Evolutionary conservation across 1,284 basidiomycete genomes (phyloP).

Genomic region (Earliella scabrosa): DNA sequence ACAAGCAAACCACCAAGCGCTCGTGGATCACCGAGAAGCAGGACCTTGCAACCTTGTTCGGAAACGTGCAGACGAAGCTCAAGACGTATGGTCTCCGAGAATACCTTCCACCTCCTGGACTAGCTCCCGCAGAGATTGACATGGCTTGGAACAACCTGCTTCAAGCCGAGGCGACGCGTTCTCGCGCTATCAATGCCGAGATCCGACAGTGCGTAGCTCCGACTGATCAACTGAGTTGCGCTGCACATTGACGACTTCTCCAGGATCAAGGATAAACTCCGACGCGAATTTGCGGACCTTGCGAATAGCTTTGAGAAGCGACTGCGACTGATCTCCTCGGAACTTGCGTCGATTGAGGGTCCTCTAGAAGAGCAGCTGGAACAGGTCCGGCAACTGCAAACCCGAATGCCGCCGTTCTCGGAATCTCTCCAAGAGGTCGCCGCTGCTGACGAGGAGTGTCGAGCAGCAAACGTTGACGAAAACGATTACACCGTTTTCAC

Average conservation of each 20-base stretch:
- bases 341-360: conserved; percentile 80
- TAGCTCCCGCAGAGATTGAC: conserved; percentile 81
- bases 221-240: neutral
- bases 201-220: conserved; percentile 78
- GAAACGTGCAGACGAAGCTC: conserved; percentile 95
- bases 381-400: conserved; percentile 60
- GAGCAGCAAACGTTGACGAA: conserved; percentile 93
- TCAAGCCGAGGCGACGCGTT: conserved; percentile 77
- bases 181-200: conserved; percentile 87
- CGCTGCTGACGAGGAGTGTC: conserved; percentile 76
- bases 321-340: conserved; percentile 73
- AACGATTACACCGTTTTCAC: conserved; percentile 96
- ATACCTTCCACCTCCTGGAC: conserved; percentile 80
- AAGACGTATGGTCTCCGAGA: conserved; percentile 87
- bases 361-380: conserved; percentile 75
- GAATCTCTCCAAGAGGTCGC: conserved; percentile 60
- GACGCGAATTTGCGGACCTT: conserved; percentile 82
- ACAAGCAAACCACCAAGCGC: conserved; percentile 88
- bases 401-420: conserved; percentile 63
- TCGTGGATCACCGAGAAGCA: conserved; percentile 90
- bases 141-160: conserved; percentile 78
- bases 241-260: conserved; percentile 6
- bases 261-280: conserved; percentile 89
- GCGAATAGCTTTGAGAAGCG: conserved; percentile 86
- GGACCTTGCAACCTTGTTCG: conserved; percentile 87